Evolutionary conservation across 2,329 filamentous ascomycete species (phyloP).

Genomic region (Botrytis fabae): DNA sequence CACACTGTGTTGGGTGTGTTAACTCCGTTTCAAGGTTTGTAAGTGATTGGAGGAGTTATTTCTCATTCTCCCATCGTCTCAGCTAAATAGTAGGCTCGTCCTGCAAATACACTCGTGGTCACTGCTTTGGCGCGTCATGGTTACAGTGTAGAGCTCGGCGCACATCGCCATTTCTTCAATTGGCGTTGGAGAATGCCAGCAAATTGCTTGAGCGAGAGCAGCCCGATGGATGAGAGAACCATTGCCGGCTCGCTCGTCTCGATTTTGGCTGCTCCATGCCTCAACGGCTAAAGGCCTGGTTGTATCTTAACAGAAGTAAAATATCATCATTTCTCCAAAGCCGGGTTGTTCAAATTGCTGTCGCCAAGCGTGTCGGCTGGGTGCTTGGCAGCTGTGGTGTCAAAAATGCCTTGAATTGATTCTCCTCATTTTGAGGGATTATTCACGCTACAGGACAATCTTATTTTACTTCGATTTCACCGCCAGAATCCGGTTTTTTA

Average conservation of each 20-base stretch:
- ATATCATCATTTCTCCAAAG: background rate
- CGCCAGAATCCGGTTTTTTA: background rate
- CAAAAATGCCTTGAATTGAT: background rate
- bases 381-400: slow-evolving; percentile 23
- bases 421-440: background rate
- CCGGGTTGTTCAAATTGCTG: slow-evolving; percentile 1
- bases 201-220: background rate
- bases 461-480: background rate
- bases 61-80: background rate
- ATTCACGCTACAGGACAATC: slow-evolving; percentile 2
- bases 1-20: background rate
- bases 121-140: background rate
- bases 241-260: background rate
- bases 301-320: background rate
- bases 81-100: background rate
- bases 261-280: no score
- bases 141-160: background rate
- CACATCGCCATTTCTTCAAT: slow-evolving; percentile 5
- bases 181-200: background rate
- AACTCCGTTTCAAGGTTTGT: background rate
- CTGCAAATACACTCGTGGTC: background rate
- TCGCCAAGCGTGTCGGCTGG: slow-evolving; percentile 19
- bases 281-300: background rate
- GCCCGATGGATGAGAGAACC: background rate
- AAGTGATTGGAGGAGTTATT: background rate